These are phyloP conservation scores for Fusarium coicis DNA, from an alignment of 2,329 filamentous ascomycete genomes.

Conservation along the genomic window DNA sequence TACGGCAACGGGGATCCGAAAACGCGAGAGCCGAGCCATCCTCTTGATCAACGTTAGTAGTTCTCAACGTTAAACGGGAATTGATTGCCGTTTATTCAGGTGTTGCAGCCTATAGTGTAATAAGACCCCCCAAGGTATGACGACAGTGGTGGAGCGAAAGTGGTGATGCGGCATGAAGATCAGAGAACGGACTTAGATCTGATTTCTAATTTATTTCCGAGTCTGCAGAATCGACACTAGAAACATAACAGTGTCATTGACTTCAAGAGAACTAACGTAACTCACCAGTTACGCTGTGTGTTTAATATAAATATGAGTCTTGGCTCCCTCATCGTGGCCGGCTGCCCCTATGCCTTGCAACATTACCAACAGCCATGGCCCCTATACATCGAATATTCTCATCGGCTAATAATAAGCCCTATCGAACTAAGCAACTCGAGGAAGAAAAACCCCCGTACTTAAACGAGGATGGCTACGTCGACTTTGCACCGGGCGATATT, in stretches of 20 bases:
- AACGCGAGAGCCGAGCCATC: constrained; percentile 7
- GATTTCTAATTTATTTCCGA: constrained; percentile 17
- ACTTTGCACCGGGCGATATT: constrained; percentile 11
- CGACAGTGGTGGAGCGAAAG: constrained; percentile 19
- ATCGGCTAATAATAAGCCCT: constrained; percentile 22
- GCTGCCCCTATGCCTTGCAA: background rate
- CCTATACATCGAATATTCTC: constrained; percentile 27
- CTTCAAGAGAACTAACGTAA: background rate
- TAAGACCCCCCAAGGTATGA: constrained; percentile 14
- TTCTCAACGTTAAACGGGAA: background rate
- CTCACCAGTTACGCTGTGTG: too few species aligned
- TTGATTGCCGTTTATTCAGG: background rate
- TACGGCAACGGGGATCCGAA: constrained; percentile 16
- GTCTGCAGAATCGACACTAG: background rate
- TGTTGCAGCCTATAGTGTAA: constrained; percentile 6
- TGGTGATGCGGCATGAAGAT: constrained; percentile 14
- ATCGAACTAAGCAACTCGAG: constrained; percentile 17
- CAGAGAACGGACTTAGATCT: constrained; percentile 17
- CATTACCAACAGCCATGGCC: constrained; percentile 6
- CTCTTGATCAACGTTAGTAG: background rate
- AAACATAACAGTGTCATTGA: constrained; percentile 14
- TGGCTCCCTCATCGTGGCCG: background rate
- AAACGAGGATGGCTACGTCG: constrained; percentile 22
- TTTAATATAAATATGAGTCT: background rate
- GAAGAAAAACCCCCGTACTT: constrained; percentile 17